phyloP scores from a whole-genome alignment of 345 rosid genomes.

The Fremontodendron californicum region DNA sequence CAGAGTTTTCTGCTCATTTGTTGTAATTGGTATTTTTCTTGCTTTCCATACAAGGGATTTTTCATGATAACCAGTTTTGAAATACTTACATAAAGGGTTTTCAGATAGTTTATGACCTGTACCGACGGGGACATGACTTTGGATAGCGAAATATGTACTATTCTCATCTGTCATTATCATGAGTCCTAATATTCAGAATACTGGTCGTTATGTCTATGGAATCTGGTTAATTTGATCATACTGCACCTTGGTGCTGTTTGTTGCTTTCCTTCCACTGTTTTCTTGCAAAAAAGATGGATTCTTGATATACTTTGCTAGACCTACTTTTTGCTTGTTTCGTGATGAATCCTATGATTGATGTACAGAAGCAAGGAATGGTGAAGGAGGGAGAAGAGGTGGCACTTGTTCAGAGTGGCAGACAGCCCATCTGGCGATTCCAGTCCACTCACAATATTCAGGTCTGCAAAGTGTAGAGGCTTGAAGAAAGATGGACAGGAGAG shows the following conservation, averaged over 20 bases:
- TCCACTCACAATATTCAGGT: conserved; percentile 97
- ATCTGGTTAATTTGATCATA: neutral
- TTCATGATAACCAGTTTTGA: neutral
- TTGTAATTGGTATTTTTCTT: neutral
- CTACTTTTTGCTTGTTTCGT: neutral
- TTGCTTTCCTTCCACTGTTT: neutral
- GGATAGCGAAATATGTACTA: neutral
- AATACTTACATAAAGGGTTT: neutral
- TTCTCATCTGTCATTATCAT: neutral
- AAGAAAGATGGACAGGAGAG: neutral
- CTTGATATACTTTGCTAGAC: neutral
- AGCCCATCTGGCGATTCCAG: conserved; percentile 94
- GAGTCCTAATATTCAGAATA: conserved; percentile 9
- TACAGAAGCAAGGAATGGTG: conserved; percentile 93
- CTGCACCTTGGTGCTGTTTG: neutral
- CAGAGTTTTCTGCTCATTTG: neutral
- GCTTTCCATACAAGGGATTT: neutral
- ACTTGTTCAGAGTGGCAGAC: conserved; percentile 82
- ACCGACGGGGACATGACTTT: no score
- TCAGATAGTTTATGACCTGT: neutral
- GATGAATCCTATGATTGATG: neutral
- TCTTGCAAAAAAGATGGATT: neutral
- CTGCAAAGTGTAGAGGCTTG: conserved; percentile 55
- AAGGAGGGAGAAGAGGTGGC: conserved; percentile 95
- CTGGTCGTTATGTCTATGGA: neutral